Percentiles rank a stretch among this genome's conserved stretches.
Evolutionary conservation across 2,329 filamentous ascomycete genomes (phyloP).

Genomic region (Chrysoporthe austroafricana): DNA sequence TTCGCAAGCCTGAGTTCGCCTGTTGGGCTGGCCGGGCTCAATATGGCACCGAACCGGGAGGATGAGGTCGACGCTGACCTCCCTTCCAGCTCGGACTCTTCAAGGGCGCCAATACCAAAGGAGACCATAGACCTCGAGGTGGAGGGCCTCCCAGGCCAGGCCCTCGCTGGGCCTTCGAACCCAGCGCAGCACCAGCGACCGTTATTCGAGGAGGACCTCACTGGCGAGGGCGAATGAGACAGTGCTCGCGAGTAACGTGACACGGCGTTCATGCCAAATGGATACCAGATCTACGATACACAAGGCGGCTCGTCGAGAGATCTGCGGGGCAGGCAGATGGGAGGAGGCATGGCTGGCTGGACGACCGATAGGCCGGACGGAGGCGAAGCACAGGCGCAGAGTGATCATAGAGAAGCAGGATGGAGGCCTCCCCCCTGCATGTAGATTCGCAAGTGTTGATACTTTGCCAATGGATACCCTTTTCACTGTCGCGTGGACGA

Average conservation of each 20-base stretch:
- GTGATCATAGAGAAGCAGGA: slow-evolving; percentile 7
- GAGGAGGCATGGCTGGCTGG: not conserved
- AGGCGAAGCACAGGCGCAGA: not conserved
- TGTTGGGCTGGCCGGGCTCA: slow-evolving; percentile 26
- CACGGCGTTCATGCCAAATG: not conserved
- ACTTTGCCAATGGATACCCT: slow-evolving; percentile 24
- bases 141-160: not conserved
- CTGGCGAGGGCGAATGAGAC: not conserved
- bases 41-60: slow-evolving; percentile 23
- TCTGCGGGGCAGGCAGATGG: slow-evolving; percentile 10
- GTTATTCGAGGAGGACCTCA: slow-evolving; percentile 1
- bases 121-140: slow-evolving; percentile 12
- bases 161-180: not conserved
- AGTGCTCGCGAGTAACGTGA: slow-evolving; percentile 8
- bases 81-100: not conserved
- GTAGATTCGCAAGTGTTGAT: slow-evolving; percentile 13
- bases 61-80: slow-evolving; percentile 11
- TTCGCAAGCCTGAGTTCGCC: slow-evolving; percentile 16
- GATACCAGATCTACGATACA: slow-evolving; percentile 16
- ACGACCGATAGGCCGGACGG: not conserved
- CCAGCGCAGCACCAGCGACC: not conserved
- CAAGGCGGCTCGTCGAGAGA: slow-evolving; percentile 8
- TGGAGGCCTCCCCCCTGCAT: not conserved
- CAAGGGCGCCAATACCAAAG: slow-evolving; percentile 13
- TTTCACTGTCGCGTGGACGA: not conserved